A percentile compares a stretch with the other conserved stretches of the same genome.
Conservation (phyloP, 164 flowering plant genomes). For the Tinospora cordifolia region DNA sequence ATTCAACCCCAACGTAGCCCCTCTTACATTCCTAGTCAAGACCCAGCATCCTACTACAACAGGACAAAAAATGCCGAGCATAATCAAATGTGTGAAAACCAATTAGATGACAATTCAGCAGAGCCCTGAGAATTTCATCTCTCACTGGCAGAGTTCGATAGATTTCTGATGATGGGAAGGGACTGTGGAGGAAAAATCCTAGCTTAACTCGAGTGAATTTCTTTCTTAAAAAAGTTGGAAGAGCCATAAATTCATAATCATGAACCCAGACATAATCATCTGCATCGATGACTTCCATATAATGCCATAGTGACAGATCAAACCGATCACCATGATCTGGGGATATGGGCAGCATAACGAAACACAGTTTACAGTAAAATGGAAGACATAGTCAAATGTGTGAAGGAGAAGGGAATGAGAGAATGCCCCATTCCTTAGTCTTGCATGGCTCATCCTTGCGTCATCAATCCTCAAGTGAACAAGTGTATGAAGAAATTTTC, state of each 20-base stretch:
- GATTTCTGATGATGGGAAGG: conserved; percentile 87
- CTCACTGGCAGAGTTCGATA: conserved; percentile 70
- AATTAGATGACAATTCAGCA: conserved; percentile 61
- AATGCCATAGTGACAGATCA: conserved; percentile 68
- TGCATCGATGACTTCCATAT: conserved; percentile 60
- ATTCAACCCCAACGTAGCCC: conserved; percentile 73
- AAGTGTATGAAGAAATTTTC: too few relatives aligned
- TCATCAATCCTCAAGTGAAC: too few relatives aligned
- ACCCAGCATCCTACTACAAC: conserved; percentile 81
- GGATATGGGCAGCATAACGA: conserved; percentile 71
- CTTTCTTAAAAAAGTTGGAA: conserved; percentile 72
- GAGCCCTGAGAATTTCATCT: conserved; percentile 62
- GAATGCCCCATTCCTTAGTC: too few relatives aligned
- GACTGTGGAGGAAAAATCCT: conserved; percentile 87
- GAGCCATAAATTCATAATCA: conserved; percentile 84
- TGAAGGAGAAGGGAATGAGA: too few relatives aligned
- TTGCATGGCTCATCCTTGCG: too few relatives aligned
- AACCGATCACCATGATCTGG: conserved; percentile 69
- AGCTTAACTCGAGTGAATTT: conserved; percentile 55
- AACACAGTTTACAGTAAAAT: too few relatives aligned
- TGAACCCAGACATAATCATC: conserved; percentile 81
- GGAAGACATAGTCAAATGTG: too few relatives aligned
- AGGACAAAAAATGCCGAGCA: conserved; percentile 77
- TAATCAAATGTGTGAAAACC: conserved; percentile 87
- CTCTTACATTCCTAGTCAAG: conserved; percentile 65